Evolutionary conservation across 805 yeast genomes (phyloP).

Genomic region (Starmerella roubikii): DNA sequence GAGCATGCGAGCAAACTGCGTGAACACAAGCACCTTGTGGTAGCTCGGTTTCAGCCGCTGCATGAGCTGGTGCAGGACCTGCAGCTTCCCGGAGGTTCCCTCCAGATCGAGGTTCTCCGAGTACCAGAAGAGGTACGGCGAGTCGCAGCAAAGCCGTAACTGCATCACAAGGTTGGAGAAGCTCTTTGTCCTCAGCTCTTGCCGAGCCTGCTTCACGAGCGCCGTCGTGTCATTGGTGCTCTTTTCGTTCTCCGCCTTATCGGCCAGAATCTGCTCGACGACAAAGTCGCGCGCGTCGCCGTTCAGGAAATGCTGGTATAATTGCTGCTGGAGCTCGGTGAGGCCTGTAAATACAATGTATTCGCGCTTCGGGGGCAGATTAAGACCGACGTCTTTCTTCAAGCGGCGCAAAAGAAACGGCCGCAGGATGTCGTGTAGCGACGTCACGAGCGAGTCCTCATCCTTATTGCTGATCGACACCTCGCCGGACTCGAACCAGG

Average conservation of each 20-base stretch:
- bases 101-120: slow-evolving; percentile 44
- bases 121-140: slow-evolving; percentile 71
- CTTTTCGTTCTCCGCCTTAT: neutral
- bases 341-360: slow-evolving; percentile 65
- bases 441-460: slow-evolving; percentile 51
- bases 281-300: slow-evolving; percentile 28
- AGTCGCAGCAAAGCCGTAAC: slow-evolving; percentile 67
- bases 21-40: slow-evolving; percentile 69
- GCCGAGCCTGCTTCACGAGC: slow-evolving; percentile 21
- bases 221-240: slow-evolving; percentile 24
- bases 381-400: slow-evolving; percentile 54
- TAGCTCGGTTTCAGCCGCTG: slow-evolving; percentile 34
- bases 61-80: slow-evolving; percentile 50
- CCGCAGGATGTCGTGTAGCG: slow-evolving; percentile 72
- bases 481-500: slow-evolving; percentile 70
- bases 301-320: slow-evolving; percentile 40
- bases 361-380: slow-evolving; percentile 80
- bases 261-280: slow-evolving; percentile 19
- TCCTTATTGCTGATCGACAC: slow-evolving; percentile 42
- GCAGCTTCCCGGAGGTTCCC: slow-evolving; percentile 59
- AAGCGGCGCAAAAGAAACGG: slow-evolving; percentile 78
- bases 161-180: slow-evolving; percentile 70
- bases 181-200: slow-evolving; percentile 37
- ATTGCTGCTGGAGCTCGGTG: slow-evolving; percentile 45
- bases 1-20: slow-evolving; percentile 76